A percentile compares a stretch with the other conserved stretches of the same genome.
These are phyloP conservation scores for Mikania micrantha DNA, from an alignment of 129 eudicot species.

Conservation along the genomic window DNA sequence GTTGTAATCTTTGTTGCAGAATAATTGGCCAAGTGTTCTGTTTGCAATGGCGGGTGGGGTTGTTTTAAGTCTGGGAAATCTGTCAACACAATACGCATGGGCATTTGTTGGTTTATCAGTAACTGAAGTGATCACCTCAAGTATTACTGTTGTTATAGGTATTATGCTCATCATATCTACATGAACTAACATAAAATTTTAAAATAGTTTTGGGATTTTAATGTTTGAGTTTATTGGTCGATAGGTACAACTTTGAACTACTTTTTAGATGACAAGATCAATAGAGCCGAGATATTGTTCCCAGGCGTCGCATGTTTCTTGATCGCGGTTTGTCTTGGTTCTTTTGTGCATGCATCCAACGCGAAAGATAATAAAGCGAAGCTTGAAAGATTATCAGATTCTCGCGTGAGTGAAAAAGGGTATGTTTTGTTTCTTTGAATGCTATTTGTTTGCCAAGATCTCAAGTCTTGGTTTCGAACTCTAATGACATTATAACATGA, in stretches of 20 bases:
- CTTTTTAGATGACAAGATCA: conserved; percentile 78
- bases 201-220: neutral
- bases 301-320: conserved; percentile 89
- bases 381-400: conserved; percentile 23
- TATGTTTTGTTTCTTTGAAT: conserved; percentile 1
- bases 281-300: conserved; percentile 74
- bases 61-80: conserved; percentile 78
- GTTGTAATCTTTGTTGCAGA: conserved; percentile 29
- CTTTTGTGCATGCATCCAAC: conserved; percentile 68
- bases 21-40: conserved; percentile 81
- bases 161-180: neutral
- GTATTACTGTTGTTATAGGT: conserved; percentile 91
- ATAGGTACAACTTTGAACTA: conserved; percentile 85
- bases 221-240: neutral
- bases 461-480: neutral
- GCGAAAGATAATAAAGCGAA: conserved; percentile 58
- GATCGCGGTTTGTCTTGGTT: conserved; percentile 68
- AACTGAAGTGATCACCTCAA: conserved; percentile 63
- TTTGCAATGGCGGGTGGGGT: conserved; percentile 92
- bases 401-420: neutral
- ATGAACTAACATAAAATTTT: neutral
- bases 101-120: conserved; percentile 95
- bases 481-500: neutral
- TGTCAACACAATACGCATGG: conserved; percentile 83
- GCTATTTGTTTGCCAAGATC: neutral